Evolutionary conservation across 2,329 filamentous ascomycete species (phyloP), one percentile per base, ranked within the genome.

Genomic region (Bipolaris sorokiniana): DNA sequence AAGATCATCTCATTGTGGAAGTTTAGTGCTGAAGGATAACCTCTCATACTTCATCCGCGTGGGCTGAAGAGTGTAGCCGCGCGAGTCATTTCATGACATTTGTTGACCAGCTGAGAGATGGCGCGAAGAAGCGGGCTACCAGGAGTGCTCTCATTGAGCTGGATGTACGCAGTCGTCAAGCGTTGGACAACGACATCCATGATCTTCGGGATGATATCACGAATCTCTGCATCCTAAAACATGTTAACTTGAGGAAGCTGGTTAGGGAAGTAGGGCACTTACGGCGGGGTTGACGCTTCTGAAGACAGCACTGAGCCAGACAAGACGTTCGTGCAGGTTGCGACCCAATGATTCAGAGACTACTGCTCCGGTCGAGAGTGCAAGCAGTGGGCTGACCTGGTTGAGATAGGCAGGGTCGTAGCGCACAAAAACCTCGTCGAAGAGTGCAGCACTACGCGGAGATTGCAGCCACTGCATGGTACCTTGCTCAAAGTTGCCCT

Each of bases 391-490:
- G 28, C 84, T 81, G 16, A 88, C 79, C 37, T 79, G 77, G 16
- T 76, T 76, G 22, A 88, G 76, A 70, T 86, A 88, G 7, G 76
- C 73, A 1, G 86, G 85, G 58, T 84, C 82, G 64, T 83, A 79
- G 52, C 80, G 81, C 20, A 85, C 79, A 67, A 89, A 88, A 49
- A 88, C 78, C 26, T 81, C 79, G 70, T 88, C 84, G 68, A 88
- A 89, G n/a, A 89, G 77, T 44, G 84, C 81, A 15, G 80, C 78
- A 63, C 87, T 84, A 53, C 83, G 82, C 31, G 76, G 71, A 5
- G 86, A 88, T 77, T 87, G 85, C 46, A 89, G 78, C 86, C 86
- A 89, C 79, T 79, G 65, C 65, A 82, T 80, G 1, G 80, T 82
- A 45, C 78, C 80, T 33, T 78, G 75, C 62, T 82, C 79, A 52